These are phyloP conservation scores for Brachypodium distachyon DNA, from an alignment of 202 grass and related monocot species.

Conservation along the genomic window DNA sequence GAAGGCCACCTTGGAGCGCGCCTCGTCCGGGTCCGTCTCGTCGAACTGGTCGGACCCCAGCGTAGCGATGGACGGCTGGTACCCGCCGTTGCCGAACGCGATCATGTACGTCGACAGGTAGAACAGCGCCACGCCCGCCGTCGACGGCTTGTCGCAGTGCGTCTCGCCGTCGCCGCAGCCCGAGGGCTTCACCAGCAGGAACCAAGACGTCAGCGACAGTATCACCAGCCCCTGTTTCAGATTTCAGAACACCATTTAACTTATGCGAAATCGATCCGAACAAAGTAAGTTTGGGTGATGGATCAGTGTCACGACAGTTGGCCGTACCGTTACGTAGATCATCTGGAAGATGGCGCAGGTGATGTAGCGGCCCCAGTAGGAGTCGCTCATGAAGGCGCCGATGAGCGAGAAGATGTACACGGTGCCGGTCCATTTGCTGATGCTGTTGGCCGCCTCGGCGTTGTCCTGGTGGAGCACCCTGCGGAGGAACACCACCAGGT, in stretches of 20 bases:
- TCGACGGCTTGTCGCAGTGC: conserved; percentile 38
- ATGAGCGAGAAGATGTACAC: conserved; percentile 86
- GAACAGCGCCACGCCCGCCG: conserved; percentile 40
- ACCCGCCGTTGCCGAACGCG: conserved; percentile 79
- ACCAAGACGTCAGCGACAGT: conserved; percentile 58
- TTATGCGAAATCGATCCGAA: background rate
- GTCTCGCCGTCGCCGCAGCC: conserved; percentile 45
- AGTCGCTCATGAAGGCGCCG: conserved; percentile 84
- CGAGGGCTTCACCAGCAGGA: conserved; percentile 60
- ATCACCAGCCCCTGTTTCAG: conserved; percentile 56
- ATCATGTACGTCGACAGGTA: conserved; percentile 85
- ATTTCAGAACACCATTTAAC: background rate
- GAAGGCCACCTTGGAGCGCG: conserved; percentile 62
- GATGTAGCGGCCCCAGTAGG: conserved; percentile 79
- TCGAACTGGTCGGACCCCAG: conserved; percentile 88
- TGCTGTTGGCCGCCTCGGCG: conserved; percentile 69
- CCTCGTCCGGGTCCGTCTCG: conserved; percentile 54
- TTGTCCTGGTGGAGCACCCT: conserved; percentile 60
- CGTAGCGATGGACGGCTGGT: conserved; percentile 76
- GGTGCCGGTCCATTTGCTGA: conserved; percentile 92
- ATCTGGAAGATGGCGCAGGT: conserved; percentile 75
- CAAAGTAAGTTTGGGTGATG: background rate
- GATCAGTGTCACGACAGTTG: background rate
- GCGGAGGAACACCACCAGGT: conserved; percentile 77
- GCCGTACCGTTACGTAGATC: conserved; percentile 59